Conservation (phyloP, 148 eudicot species). For the Gaultheria prostrata region DNA sequence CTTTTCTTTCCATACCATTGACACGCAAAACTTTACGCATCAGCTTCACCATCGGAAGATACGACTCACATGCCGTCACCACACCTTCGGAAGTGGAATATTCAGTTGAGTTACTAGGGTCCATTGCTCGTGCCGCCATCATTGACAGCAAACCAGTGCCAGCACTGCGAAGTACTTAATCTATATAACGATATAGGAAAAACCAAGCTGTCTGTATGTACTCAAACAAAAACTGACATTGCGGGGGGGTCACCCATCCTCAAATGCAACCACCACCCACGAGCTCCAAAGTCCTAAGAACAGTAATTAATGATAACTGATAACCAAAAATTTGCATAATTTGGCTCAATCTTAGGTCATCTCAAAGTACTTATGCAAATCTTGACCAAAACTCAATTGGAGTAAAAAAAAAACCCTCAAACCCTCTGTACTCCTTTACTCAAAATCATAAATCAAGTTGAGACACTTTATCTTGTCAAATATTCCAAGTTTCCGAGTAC, state of each 20-base stretch:
- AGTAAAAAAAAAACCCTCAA: neutral
- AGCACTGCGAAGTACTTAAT: constrained; percentile 43
- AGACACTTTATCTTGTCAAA: neutral
- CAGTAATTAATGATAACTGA: neutral
- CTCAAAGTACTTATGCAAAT: neutral
- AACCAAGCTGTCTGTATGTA: neutral
- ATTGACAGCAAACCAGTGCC: constrained; percentile 93
- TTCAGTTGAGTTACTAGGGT: constrained; percentile 22
- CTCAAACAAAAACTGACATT: neutral
- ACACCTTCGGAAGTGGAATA: constrained; percentile 39
- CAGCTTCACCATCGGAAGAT: constrained; percentile 91
- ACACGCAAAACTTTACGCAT: constrained; percentile 65
- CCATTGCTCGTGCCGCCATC: constrained; percentile 93
- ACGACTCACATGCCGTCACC: constrained; percentile 86
- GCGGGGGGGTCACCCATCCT: neutral
- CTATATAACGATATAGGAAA: neutral
- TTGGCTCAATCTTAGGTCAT: neutral
- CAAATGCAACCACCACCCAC: neutral
- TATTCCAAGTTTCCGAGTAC: neutral
- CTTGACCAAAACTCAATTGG: neutral
- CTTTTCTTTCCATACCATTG: constrained; percentile 61
- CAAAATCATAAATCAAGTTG: neutral
- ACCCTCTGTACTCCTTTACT: neutral
- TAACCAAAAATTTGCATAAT: neutral
- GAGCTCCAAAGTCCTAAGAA: neutral